Evolutionary conservation across 2,329 filamentous ascomycete genomes (phyloP).

Genomic region (Penicillium sp.): DNA sequence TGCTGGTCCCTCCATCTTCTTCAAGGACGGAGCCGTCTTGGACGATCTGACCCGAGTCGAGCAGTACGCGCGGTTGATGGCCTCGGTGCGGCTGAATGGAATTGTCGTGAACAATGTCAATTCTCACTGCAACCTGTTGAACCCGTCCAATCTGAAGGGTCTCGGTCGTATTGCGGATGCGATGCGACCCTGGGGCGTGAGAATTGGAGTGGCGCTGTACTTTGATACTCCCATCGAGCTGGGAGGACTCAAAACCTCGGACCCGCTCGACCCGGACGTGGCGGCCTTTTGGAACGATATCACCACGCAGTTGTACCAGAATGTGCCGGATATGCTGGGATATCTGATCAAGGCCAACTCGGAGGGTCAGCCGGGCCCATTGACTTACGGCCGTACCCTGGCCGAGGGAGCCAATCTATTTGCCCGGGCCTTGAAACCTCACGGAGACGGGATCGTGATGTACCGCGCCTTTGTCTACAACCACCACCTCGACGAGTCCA

Average conservation of each 20-base stretch:
- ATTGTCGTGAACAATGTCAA: slow-evolving; percentile 69
- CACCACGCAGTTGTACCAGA: slow-evolving; percentile 54
- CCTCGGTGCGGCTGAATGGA: slow-evolving; percentile 61
- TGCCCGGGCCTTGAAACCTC: slow-evolving; percentile 51
- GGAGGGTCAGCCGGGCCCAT: slow-evolving; percentile 64
- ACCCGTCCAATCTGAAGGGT: slow-evolving; percentile 53
- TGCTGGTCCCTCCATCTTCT: slow-evolving; percentile 63
- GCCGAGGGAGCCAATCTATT: slow-evolving; percentile 65
- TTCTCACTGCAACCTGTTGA: slow-evolving; percentile 56
- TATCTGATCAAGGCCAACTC: slow-evolving; percentile 68
- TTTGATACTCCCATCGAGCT: slow-evolving; percentile 59
- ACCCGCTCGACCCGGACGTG: slow-evolving; percentile 57
- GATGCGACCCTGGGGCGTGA: slow-evolving; percentile 62
- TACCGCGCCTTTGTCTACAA: slow-evolving; percentile 70
- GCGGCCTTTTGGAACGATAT: slow-evolving; percentile 58
- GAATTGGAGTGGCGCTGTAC: slow-evolving; percentile 60
- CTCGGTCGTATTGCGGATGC: slow-evolving; percentile 57
- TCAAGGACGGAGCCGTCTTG: slow-evolving; percentile 51
- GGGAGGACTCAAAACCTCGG: slow-evolving; percentile 55
- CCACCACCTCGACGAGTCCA: slow-evolving; percentile 47
- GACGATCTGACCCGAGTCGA: slow-evolving; percentile 54
- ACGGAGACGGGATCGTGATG: slow-evolving; percentile 57
- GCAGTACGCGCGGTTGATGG: slow-evolving; percentile 60
- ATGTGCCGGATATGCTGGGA: slow-evolving; percentile 61
- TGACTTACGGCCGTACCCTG: slow-evolving; percentile 64